These are phyloP conservation scores for Nidularia sp. DNA, from an alignment of 768 basidiomycete species.

Conservation along the genomic window DNA sequence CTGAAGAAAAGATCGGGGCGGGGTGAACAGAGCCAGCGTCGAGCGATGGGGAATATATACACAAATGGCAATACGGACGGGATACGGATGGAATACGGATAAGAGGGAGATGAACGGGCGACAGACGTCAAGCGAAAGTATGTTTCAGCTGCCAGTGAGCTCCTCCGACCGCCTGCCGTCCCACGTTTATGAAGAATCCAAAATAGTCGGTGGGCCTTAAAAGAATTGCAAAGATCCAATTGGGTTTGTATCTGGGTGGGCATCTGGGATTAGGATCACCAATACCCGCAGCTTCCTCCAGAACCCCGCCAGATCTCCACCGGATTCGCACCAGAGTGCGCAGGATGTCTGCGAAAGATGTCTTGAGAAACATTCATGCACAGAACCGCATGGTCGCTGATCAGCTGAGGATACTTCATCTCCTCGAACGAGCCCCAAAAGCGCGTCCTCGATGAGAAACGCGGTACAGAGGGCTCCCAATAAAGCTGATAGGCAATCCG, in stretches of 20 bases:
- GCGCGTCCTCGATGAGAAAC: too few relatives aligned
- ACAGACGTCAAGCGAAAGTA: neutral
- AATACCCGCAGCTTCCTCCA: neutral
- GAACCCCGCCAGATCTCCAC: neutral
- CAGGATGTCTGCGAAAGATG: neutral
- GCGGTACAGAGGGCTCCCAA: too few relatives aligned
- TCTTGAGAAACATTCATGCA: too few relatives aligned
- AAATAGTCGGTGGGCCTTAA: neutral
- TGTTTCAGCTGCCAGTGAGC: neutral
- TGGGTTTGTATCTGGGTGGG: too few relatives aligned
- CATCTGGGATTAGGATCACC: neutral
- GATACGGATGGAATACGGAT: neutral
- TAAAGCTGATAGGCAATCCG: too few relatives aligned
- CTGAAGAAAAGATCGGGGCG: conserved; percentile 1
- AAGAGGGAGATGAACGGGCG: neutral
- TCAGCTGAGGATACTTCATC: too few relatives aligned
- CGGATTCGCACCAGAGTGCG: neutral
- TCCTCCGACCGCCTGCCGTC: neutral
- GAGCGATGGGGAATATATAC: neutral
- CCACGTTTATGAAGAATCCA: neutral
- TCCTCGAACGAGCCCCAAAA: too few relatives aligned
- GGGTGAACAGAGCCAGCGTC: conserved; percentile 2
- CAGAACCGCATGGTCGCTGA: too few relatives aligned
- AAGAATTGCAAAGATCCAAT: too few relatives aligned
- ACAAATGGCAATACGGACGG: neutral